Evolutionary conservation across 768 basidiomycete genomes (phyloP).

Genomic region (Hemileccinum rubropunctum): DNA sequence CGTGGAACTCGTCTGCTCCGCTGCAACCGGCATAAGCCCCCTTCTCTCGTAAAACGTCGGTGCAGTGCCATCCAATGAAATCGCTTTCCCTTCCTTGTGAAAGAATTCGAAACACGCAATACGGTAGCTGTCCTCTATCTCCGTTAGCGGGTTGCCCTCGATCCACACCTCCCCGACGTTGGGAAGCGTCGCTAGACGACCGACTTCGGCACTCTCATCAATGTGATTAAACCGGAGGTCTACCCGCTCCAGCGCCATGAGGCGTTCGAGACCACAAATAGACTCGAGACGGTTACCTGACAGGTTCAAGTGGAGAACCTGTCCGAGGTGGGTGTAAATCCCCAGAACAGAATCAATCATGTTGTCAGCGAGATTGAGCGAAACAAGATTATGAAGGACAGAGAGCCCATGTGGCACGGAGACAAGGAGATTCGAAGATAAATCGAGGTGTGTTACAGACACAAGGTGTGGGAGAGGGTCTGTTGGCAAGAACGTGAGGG

Average conservation of each 20-base stretch:
- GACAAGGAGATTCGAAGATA: slow-evolving; percentile 88
- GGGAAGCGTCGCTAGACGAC: slow-evolving; percentile 76
- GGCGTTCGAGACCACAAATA: slow-evolving; percentile 92
- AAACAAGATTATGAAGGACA: slow-evolving; percentile 71
- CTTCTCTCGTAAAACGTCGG: slow-evolving; percentile 74
- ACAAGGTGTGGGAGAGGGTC: slow-evolving; percentile 64
- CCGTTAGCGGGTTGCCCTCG: slow-evolving; percentile 78
- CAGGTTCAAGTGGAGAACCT: slow-evolving; percentile 75
- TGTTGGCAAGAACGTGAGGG: slow-evolving; percentile 75
- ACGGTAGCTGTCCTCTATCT: slow-evolving; percentile 68
- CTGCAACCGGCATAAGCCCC: slow-evolving; percentile 46
- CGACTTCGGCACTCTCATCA: slow-evolving; percentile 81
- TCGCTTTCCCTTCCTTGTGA: slow-evolving; percentile 74
- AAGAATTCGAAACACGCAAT: slow-evolving; percentile 82
- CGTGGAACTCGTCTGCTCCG: slow-evolving; percentile 51
- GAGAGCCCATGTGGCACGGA: slow-evolving; percentile 80
- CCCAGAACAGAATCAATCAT: slow-evolving; percentile 95
- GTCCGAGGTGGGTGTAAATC: slow-evolving; percentile 78
- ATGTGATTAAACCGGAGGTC: slow-evolving; percentile 81
- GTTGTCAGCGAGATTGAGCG: slow-evolving; percentile 95
- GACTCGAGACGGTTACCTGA: slow-evolving; percentile 87
- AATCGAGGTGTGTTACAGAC: slow-evolving; percentile 77
- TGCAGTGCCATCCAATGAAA: slow-evolving; percentile 70
- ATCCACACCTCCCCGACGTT: slow-evolving; percentile 80
- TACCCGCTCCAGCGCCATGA: slow-evolving; percentile 77